Evolutionary conservation across 257 asterid species (phyloP), one percentile per base, ranked within the genome.

Genomic region (Solanum chmielewskii): DNA sequence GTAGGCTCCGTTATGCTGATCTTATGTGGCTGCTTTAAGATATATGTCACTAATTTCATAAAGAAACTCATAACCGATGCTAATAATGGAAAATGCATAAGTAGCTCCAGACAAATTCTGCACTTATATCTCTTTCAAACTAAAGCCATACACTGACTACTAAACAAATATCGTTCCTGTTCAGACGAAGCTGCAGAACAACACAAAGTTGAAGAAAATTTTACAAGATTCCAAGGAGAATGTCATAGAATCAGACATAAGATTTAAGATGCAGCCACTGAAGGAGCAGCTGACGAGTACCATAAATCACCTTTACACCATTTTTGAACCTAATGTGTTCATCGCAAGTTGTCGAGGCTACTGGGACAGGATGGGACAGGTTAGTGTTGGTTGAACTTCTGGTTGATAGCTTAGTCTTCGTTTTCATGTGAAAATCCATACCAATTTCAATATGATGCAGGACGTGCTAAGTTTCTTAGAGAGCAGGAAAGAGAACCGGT

Each of bases 361-460:
- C 77, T 92, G 94, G 94, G 94, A 91, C 81, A 92, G 89, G 86
- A 91, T 90, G 92, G 94, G 94, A 47, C 93, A 90, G 92, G 94
- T 92, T 20, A 47, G 85, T 81, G 60, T 39, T 39, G 82, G 56
- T 81, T 49, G 21, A 81, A 49, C 45, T 52, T 31, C 13, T 6
- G 20, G 4, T 49, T 81, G 44, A 49, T 31, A 29, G 69, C 70
- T 81, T 81, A 6, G 1, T 29, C 12, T 81, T 49, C 31, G 0
- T 49, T 18, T 31, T 18, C 0, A 7, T 31, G 85, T 18, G 16
- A 45, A 78, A 44, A 78, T 15, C 0, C 23, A 29, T 81, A 11
- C 70, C 15, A 81, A 81, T 49, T 81, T 20, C 21, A 18, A 18
- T 31, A 3, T 31, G 1, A 49, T 87, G 87, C 64, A 92, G 94